Evolutionary conservation across 495 filamentous ascomycete species (phyloP), one percentile per base, ranked within the genome.

Genomic region (Aspergillus baeticus): DNA sequence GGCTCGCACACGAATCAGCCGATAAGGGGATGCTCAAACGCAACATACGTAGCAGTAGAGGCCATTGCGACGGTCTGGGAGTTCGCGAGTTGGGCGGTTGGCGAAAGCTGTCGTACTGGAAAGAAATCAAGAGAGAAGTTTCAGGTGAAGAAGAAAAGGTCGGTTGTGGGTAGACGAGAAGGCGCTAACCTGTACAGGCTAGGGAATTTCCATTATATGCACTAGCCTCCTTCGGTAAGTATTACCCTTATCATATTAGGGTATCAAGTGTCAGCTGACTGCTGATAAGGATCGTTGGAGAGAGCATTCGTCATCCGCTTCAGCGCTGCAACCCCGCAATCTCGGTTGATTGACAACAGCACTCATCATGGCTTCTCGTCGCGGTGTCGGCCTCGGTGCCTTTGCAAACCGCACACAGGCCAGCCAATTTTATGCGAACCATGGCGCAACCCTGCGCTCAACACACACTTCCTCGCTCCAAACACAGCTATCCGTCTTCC

Each of bases 401-500:
- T 94, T 98, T 64, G 87, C 89, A 62, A 88, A 92, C 61, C 87
- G 85, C 51, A 85, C 82, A 36, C 84, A 95, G 59, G 84, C 90
- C 23, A 87, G 85, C 20, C 84, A 89, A 17, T 90, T 90, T 59
- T 98, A 92, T 72, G 90, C 93, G 23, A 84, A 80, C 53, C 95
- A 98, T 79, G 94, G 94, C 66, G 84, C 83, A 54, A 82, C 78
- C n/a, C 84, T 98, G 4, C 90, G 91, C 47, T 85, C 83, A 39
- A 81, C 85, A 26, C 90, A 98, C 75, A 80, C 88, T 18, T 80
- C 85, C 46, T 91, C 92, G 3, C 84, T 98, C 45, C 83, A 87
- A 48, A 96, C 90, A 13, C 94, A 98, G 68, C 88, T 98, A 59
- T 85, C 91, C 57, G 91, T 98, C 63, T 98, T 98, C 81, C 92